Conservation (phyloP, 1,284 basidiomycete species). For the Ganoderma sinense region DNA sequence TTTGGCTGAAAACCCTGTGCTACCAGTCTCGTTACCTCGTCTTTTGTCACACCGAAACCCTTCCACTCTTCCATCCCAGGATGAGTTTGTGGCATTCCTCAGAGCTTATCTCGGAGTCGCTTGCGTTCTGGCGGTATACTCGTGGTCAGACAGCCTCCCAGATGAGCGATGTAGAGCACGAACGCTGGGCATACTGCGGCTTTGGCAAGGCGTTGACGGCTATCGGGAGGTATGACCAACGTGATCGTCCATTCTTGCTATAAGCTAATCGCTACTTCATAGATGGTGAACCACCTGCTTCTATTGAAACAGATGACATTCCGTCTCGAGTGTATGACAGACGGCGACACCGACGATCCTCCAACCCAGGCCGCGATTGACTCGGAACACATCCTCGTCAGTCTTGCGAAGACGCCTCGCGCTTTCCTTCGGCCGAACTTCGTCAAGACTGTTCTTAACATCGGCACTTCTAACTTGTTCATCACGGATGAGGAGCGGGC, state of each 20-base stretch:
- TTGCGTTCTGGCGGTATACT: constrained; percentile 75
- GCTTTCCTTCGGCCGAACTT: constrained; percentile 66
- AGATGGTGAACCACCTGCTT: constrained; percentile 75
- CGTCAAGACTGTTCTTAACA: constrained; percentile 58
- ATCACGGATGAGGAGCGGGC: constrained; percentile 67
- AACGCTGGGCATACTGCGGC: constrained; percentile 62
- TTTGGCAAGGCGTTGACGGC: constrained; percentile 75
- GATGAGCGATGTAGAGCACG: constrained; percentile 68
- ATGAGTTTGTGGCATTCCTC: constrained; percentile 68
- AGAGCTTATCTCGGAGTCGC: constrained; percentile 73
- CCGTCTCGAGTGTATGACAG: constrained; percentile 69
- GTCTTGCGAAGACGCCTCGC: constrained; percentile 66
- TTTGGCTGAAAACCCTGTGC: constrained; percentile 51
- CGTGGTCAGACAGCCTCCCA: constrained; percentile 81
- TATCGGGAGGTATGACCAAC: constrained; percentile 62
- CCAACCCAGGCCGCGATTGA: constrained; percentile 68
- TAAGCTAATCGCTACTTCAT: neutral
- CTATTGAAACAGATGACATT: constrained; percentile 69
- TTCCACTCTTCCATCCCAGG: constrained; percentile 48
- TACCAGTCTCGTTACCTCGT: constrained; percentile 42
- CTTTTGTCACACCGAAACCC: constrained; percentile 43
- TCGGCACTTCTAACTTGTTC: constrained; percentile 61
- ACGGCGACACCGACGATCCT: constrained; percentile 50
- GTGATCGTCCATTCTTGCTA: neutral
- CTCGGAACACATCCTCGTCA: constrained; percentile 70